Evolutionary conservation across 805 yeast genomes (phyloP).

Genomic region (Hanseniaspora taiwanica): DNA sequence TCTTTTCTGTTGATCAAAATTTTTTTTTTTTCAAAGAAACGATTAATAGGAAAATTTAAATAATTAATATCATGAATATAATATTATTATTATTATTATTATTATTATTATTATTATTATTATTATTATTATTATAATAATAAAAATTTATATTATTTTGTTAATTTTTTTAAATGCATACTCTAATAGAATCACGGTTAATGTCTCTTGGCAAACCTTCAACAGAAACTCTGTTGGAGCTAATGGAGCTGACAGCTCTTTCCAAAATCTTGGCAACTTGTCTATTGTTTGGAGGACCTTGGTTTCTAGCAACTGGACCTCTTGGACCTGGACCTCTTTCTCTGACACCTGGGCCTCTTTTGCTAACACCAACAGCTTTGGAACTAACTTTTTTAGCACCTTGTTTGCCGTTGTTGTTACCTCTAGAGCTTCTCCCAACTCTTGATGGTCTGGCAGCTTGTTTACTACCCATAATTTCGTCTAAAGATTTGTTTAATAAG

Average conservation of each 20-base stretch:
- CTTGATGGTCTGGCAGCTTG: conserved; percentile 15
- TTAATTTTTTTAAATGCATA: conserved; percentile 34
- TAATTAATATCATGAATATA: too few species aligned
- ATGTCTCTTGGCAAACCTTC: conserved; percentile 80
- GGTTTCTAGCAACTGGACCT: conserved; percentile 15
- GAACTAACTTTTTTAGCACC: conserved; percentile 5
- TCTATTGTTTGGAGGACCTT: conserved; percentile 20
- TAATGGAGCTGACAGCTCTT: conserved; percentile 8
- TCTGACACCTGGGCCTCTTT: conserved; percentile 16
- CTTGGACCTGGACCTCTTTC: conserved; percentile 23
- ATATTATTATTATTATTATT: too few species aligned
- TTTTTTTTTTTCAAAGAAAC: too few species aligned
- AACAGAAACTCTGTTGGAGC: conserved; percentile 73
- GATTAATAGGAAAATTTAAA: too few species aligned
- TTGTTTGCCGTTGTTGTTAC: conserved; percentile 10
- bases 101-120: too few species aligned
- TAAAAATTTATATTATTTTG: not conserved
- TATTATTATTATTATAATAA: not conserved
- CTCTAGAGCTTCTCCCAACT: conserved; percentile 7
- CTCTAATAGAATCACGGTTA: conserved; percentile 72
- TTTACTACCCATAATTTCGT: conserved; percentile 67
- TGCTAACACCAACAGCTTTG: conserved; percentile 15
- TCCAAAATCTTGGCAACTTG: conserved; percentile 8
- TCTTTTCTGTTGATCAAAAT: too few species aligned
- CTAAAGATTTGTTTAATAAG: conserved; percentile 83